Conservation (phyloP, 1,284 basidiomycete genomes). For the Fistulinella cinereoalba region DNA sequence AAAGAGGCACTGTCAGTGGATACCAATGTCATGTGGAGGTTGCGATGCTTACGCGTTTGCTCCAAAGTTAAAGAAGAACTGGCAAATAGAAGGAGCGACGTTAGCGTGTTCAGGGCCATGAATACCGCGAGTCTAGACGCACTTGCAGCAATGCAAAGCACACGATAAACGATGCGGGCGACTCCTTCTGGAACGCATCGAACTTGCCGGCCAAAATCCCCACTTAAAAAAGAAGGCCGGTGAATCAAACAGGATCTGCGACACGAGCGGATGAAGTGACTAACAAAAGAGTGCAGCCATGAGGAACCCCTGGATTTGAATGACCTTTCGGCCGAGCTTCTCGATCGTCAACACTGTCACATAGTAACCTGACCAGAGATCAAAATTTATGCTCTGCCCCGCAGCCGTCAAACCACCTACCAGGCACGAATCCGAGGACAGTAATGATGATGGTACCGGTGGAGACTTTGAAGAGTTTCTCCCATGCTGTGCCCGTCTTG, state of each 20-base stretch:
- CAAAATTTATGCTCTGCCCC: neutral
- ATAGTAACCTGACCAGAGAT: constrained; percentile 55
- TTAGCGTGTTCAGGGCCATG: neutral
- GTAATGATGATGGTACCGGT: constrained; percentile 71
- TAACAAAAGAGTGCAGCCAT: constrained; percentile 65
- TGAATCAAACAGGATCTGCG: neutral
- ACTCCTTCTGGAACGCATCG: constrained; percentile 47
- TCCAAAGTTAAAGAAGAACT: constrained; percentile 82
- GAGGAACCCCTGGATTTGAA: constrained; percentile 78
- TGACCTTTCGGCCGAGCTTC: constrained; percentile 67
- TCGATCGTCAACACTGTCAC: constrained; percentile 68
- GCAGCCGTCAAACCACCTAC: constrained; percentile 34
- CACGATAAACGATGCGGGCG: constrained; percentile 59
- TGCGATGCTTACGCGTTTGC: constrained; percentile 65
- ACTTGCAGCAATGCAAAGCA: constrained; percentile 63
- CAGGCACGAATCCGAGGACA: constrained; percentile 71
- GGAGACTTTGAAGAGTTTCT: constrained; percentile 60
- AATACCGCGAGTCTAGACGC: neutral
- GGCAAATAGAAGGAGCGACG: neutral
- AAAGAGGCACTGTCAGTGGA: constrained; percentile 6
- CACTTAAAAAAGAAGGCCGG: constrained; percentile 34
- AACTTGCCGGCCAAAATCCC: constrained; percentile 68
- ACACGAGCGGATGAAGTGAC: constrained; percentile 22
- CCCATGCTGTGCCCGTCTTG: constrained; percentile 53
- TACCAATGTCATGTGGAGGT: neutral